Conservation (phyloP, 192 early-diverging fungal genomes). For the Coemansia sp. region DNA sequence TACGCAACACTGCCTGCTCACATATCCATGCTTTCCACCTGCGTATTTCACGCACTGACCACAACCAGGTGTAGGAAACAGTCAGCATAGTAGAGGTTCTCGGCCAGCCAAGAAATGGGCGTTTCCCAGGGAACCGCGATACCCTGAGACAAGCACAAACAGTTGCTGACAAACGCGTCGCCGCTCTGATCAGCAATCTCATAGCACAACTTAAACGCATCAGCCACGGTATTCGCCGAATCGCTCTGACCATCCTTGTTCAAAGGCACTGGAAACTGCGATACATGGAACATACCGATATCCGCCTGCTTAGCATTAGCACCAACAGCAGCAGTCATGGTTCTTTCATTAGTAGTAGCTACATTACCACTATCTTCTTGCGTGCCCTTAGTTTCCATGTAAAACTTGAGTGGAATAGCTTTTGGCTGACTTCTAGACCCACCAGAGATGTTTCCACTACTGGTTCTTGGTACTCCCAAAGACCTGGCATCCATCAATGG, state of each 20-base stretch:
- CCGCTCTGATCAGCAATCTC: slow-evolving; percentile 52
- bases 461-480: slow-evolving; percentile 11
- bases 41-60: slow-evolving; percentile 4
- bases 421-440: slow-evolving; percentile 15
- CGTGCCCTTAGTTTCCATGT: slow-evolving; percentile 25
- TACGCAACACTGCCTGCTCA: not conserved
- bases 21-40: not conserved
- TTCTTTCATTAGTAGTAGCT: not conserved
- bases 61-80: slow-evolving; percentile 82
- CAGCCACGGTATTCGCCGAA: slow-evolving; percentile 24
- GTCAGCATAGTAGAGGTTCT: slow-evolving; percentile 76
- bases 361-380: slow-evolving; percentile 14
- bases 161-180: slow-evolving; percentile 39
- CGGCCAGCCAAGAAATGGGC: slow-evolving; percentile 72
- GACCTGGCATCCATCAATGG: slow-evolving; percentile 2
- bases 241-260: slow-evolving; percentile 14
- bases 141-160: slow-evolving; percentile 69
- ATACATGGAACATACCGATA: slow-evolving; percentile 39
- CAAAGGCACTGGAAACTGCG: slow-evolving; percentile 42
- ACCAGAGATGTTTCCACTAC: not conserved
- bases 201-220: slow-evolving; percentile 52
- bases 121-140: slow-evolving; percentile 67
- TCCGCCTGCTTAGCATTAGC: slow-evolving; percentile 11
- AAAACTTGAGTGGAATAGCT: slow-evolving; percentile 42
- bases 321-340: not conserved